Percentiles rank a stretch among this genome's conserved stretches.
Conservation (phyloP, 257 asterid genomes). For the Solanum ossicruentum region DNA sequence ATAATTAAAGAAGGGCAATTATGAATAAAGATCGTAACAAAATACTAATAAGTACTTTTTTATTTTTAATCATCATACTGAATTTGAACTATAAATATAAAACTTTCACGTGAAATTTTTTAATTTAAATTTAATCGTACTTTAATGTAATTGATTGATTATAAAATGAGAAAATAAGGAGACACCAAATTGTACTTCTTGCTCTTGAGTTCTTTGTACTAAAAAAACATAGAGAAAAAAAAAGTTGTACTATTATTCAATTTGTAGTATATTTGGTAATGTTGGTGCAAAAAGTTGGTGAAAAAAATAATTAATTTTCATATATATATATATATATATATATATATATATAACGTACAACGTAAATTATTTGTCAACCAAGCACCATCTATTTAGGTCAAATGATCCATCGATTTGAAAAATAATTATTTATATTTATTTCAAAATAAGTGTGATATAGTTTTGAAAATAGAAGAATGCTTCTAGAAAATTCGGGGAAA, state of each 20-base stretch:
- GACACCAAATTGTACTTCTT: background rate
- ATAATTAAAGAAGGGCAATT: background rate
- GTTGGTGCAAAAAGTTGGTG: background rate
- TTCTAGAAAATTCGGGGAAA: background rate
- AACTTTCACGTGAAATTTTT: background rate
- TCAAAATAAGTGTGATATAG: background rate
- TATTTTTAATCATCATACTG: fast-evolving
- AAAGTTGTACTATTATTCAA: background rate
- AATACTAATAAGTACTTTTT: background rate
- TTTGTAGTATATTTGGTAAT: background rate
- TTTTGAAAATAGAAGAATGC: background rate
- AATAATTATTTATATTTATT: background rate
- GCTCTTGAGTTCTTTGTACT: background rate
- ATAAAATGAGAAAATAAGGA: background rate
- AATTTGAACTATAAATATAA: background rate
- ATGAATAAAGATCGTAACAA: background rate
- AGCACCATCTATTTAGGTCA: background rate
- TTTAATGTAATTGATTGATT: fast-evolving
- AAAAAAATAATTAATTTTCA: background rate
- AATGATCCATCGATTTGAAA: background rate
- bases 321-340: no score
- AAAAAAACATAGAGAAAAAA: background rate
- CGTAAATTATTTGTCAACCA: background rate
- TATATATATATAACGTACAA: background rate
- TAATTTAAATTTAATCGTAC: fast-evolving